Percentiles rank a stretch among this genome's conserved stretches.
Conservation (phyloP, 345 rosid genomes). For the Euphorbia tirucalli region DNA sequence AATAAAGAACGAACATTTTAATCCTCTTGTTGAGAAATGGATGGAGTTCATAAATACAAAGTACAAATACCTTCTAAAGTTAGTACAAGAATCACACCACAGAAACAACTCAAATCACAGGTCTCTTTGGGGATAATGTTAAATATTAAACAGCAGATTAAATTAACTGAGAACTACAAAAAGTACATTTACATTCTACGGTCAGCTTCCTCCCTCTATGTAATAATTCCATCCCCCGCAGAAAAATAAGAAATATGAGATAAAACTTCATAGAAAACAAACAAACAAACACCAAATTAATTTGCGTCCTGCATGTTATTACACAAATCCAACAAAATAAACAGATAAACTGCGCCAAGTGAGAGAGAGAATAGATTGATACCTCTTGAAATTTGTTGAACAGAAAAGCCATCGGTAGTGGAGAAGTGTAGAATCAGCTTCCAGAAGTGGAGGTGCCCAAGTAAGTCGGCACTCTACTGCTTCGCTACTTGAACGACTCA, state of each 20-base stretch:
- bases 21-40: background rate
- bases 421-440: no score
- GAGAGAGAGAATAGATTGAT: background rate
- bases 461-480: no score
- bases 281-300: background rate
- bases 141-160: background rate
- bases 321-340: background rate
- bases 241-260: no score
- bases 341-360: background rate
- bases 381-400: conserved; percentile 26
- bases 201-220: no score
- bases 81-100: background rate
- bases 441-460: no score
- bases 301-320: background rate
- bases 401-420: conserved; percentile 15
- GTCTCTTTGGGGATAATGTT: background rate
- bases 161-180: no score
- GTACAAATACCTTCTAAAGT: background rate
- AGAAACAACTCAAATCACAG: background rate
- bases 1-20: background rate
- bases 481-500: no score
- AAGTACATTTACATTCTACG: no score
- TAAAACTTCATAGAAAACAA: no score
- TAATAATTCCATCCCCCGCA: background rate
- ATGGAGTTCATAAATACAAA: background rate